Evolutionary conservation across 2,329 filamentous ascomycete genomes (phyloP).

Genomic region (Botrytis elliptica): DNA sequence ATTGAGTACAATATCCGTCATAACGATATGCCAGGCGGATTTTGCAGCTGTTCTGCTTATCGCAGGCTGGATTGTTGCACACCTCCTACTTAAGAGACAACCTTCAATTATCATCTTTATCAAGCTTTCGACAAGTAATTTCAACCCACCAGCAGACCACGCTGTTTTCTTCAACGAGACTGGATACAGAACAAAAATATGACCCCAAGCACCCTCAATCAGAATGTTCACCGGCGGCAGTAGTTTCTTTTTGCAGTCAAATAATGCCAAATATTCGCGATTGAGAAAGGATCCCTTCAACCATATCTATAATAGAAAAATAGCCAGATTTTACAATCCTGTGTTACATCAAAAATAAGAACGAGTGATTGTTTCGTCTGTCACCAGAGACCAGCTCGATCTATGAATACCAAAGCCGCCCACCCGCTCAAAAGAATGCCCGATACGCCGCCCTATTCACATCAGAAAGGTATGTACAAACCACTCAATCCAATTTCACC

Average conservation of each 20-base stretch:
- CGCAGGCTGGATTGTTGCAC: background rate
- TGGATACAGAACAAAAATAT: background rate
- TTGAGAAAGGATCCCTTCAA: background rate
- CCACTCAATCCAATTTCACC: background rate
- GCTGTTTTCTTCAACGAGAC: background rate
- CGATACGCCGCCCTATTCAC: background rate
- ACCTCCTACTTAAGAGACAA: background rate
- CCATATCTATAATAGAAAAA: background rate
- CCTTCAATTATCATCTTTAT: background rate
- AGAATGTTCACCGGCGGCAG: background rate
- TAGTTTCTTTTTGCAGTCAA: background rate
- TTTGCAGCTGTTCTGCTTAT: background rate
- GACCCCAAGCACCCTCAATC: no score
- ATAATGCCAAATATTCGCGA: background rate
- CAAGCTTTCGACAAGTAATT: background rate
- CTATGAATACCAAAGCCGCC: background rate
- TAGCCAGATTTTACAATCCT: background rate
- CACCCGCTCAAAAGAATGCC: background rate
- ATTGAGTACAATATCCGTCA: background rate
- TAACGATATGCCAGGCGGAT: background rate
- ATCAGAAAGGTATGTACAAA: background rate
- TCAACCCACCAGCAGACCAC: background rate
- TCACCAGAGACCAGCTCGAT: conserved; percentile 7
- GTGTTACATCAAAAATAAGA: background rate
- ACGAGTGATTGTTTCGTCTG: background rate